Conservation (phyloP, 768 basidiomycete species). For the Tulasnella sp. region DNA sequence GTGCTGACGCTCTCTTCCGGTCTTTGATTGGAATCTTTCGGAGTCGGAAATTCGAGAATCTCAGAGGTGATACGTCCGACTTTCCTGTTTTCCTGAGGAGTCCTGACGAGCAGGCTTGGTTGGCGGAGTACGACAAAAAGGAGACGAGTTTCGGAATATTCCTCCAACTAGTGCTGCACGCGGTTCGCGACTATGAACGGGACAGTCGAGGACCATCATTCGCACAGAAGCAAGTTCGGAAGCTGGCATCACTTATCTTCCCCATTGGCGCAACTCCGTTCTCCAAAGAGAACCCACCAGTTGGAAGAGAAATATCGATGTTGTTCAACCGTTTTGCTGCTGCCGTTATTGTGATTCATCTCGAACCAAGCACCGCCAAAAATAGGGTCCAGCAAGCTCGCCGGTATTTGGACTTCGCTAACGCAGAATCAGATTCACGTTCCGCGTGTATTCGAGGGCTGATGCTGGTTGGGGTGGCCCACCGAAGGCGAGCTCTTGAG, state of each 20-base stretch:
- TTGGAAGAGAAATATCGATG: constrained; percentile 59
- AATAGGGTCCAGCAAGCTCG: constrained; percentile 62
- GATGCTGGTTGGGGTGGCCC: constrained; percentile 62
- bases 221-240: constrained; percentile 50
- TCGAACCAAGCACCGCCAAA: constrained; percentile 54
- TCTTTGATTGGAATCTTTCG: constrained; percentile 69
- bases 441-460: constrained; percentile 71
- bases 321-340: constrained; percentile 79
- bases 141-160: constrained; percentile 79
- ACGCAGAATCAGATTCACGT: constrained; percentile 60
- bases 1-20: constrained; percentile 56
- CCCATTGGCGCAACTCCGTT: constrained; percentile 70
- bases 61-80: constrained; percentile 57
- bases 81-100: constrained; percentile 69
- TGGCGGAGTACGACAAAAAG: constrained; percentile 47
- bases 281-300: constrained; percentile 51
- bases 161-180: constrained; percentile 74
- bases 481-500: constrained; percentile 52
- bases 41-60: constrained; percentile 68
- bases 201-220: constrained; percentile 37
- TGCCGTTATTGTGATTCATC: constrained; percentile 62
- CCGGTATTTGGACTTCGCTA: constrained; percentile 63
- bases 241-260: constrained; percentile 65
- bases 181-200: constrained; percentile 42
- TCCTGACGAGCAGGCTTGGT: constrained; percentile 49